Conservation (phyloP, 2,329 filamentous ascomycete species). For the Ophiosphaerella narmari region DNA sequence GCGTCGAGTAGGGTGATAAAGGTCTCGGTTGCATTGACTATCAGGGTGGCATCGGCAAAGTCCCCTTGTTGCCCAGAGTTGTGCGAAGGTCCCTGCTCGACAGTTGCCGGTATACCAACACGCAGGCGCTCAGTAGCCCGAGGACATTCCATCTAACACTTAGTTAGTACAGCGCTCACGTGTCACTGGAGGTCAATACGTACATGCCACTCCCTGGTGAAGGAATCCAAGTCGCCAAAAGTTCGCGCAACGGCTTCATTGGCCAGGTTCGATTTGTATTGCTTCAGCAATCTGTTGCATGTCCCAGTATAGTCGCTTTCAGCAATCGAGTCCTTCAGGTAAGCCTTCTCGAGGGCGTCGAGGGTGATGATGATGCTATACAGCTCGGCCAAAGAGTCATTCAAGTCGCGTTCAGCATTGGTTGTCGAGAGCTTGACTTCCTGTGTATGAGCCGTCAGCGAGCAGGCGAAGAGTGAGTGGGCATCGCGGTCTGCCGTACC, state of each 20-base stretch:
- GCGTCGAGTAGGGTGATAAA: slow-evolving; percentile 99
- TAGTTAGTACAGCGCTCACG: slow-evolving; percentile 14
- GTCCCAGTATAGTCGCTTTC: slow-evolving; percentile 96
- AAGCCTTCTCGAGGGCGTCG: slow-evolving; percentile 94
- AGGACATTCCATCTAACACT: slow-evolving; percentile 81
- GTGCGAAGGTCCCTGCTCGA: slow-evolving; percentile 61
- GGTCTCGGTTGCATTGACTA: slow-evolving; percentile 91
- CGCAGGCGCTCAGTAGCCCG: slow-evolving; percentile 90
- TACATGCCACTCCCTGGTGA: slow-evolving; percentile 92
- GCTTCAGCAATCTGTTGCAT: slow-evolving; percentile 89
- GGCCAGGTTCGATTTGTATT: slow-evolving; percentile 92
- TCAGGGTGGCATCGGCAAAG: slow-evolving; percentile 65
- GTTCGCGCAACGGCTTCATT: slow-evolving; percentile 89
- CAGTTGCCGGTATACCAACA: slow-evolving; percentile 88
- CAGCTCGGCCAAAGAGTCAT: slow-evolving; percentile 94
- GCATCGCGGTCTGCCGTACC: slow-evolving; percentile 52
- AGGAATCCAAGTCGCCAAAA: slow-evolving; percentile 86
- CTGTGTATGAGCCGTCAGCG: slow-evolving; percentile 51
- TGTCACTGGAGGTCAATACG: slow-evolving; percentile 41
- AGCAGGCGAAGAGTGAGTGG: not conserved
- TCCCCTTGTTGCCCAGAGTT: slow-evolving; percentile 43
- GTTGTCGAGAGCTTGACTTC: slow-evolving; percentile 92
- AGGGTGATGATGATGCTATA: slow-evolving; percentile 97
- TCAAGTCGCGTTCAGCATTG: slow-evolving; percentile 85
- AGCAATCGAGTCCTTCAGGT: slow-evolving; percentile 90